A percentile compares a stretch with the other conserved stretches of the same genome.
Evolutionary conservation across 106 monocot genomes (phyloP).

Genomic region (Phalaenopsis equestris): DNA sequence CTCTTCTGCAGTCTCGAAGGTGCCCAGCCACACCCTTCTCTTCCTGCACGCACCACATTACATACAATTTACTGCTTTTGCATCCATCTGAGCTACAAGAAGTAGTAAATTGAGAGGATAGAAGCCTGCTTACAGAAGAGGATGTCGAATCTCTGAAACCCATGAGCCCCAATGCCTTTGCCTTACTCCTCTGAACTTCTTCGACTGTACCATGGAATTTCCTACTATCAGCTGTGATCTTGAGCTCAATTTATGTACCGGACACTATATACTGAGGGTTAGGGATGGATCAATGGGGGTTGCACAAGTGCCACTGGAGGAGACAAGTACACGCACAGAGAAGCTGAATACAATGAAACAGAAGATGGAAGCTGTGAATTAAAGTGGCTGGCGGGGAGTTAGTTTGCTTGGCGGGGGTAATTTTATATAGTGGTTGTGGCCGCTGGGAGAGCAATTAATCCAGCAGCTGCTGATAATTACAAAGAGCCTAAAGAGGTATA

Average conservation of each 20-base stretch:
- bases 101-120: background rate
- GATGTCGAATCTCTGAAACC: slow-evolving; percentile 97
- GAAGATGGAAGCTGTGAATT: background rate
- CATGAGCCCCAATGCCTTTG: slow-evolving; percentile 99
- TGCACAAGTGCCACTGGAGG: background rate
- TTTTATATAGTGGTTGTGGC: background rate
- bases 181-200: slow-evolving; percentile 97
- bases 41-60: slow-evolving; percentile 21
- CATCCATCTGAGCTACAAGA: background rate
- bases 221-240: background rate
- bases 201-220: slow-evolving; percentile 67
- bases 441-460: background rate
- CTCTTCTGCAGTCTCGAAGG: slow-evolving; percentile 88
- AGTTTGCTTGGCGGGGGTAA: background rate
- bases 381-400: background rate
- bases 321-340: background rate
- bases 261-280: background rate
- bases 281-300: background rate
- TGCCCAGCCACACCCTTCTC: slow-evolving; percentile 93
- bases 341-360: background rate
- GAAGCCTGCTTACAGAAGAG: slow-evolving; percentile 49
- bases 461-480: background rate
- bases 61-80: background rate
- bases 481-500: background rate
- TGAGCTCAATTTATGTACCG: background rate